Base-by-base conservation (phyloP, 2,329 filamentous ascomycete genomes). In the Teratosphaeria destructans region DNA sequence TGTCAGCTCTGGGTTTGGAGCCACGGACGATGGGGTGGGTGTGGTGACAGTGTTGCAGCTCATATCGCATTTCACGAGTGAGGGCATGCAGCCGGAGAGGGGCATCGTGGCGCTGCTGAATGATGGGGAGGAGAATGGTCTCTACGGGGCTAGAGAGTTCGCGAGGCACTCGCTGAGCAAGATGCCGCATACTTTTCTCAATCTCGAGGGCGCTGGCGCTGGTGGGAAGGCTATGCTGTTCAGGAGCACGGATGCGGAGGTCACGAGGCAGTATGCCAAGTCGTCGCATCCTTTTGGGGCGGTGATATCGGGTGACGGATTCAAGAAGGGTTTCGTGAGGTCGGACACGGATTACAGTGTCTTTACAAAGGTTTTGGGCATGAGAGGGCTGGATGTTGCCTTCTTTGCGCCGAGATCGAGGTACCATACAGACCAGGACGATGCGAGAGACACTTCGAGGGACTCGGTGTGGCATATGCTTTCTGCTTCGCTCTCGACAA, bases 391-490 rank as follows among this genome's bases (percentile, higher is more conserved):
- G 49, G 94, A 99, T 72, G 82, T 97, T 61, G 91, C 94, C 6
- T 99, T 97, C 74, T 93, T 90, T 77, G 84, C 86, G 64, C 93
- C 93, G 1, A 82, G 94, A 57, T 83, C 90, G 23, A 81, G 89
- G 60, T 99, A 99, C 69, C 94, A 99, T 71, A 97, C 93, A 0
- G 82, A 90, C 62, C 85, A 96, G 69, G 94, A 99, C 71, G 90
- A 95, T 70, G 80, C 86, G 2, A 84, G 83, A 47, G 90, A 96
- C 73, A 88, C 91, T 0, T 88, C 85, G n/a, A 67, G 74, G 12
- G 77, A 82, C 56, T 85, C 83, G 3, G 74, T 97, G 23, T 97
- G 92, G 92, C 92, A 97, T 72, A 97, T 99, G 94, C 79, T 99
- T 43, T 95, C 90, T 43, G 86, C 86, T 14, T 85, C 91, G 5